Conservation (phyloP, 805 yeast species). For the Grigorovia yakushimaensis region DNA sequence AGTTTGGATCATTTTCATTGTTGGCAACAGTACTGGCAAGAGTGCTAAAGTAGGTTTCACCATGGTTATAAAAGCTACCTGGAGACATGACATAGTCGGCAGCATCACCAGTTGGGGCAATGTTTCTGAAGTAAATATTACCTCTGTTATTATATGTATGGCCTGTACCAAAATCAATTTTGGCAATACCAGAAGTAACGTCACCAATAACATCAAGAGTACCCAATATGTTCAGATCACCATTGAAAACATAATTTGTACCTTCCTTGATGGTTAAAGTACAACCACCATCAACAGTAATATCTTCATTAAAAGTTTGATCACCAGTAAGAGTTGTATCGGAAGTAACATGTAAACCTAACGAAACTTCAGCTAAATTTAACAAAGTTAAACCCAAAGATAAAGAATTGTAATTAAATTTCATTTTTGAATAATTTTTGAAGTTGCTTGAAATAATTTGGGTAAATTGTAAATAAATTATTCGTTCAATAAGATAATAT, state of each 20-base stretch:
- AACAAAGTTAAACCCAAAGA: not conserved
- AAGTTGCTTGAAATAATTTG: not conserved
- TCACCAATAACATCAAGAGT: slow-evolving; percentile 1
- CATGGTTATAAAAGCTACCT: not conserved
- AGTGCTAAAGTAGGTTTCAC: not conserved
- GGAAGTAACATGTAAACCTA: not conserved
- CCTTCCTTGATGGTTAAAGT: not conserved
- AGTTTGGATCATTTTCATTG: not conserved
- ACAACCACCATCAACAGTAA: not conserved
- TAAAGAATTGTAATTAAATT: not conserved
- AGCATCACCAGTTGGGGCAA: not conserved
- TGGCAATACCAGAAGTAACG: not conserved
- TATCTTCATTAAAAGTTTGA: not conserved
- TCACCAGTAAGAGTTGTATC: not conserved
- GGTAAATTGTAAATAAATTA: no score
- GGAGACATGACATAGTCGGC: not conserved
- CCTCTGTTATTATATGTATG: not conserved
- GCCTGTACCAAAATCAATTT: not conserved
- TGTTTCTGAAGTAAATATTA: not conserved
- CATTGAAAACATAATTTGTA: not conserved
- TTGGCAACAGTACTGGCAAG: not conserved
- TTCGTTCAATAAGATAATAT: not conserved
- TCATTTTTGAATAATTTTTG: not conserved
- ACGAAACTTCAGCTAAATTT: not conserved
- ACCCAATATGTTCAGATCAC: not conserved